A percentile compares a stretch with the other conserved stretches of the same genome.
Evolutionary conservation across 345 rosid genomes (phyloP).

Genomic region (Mercurialis annua): DNA sequence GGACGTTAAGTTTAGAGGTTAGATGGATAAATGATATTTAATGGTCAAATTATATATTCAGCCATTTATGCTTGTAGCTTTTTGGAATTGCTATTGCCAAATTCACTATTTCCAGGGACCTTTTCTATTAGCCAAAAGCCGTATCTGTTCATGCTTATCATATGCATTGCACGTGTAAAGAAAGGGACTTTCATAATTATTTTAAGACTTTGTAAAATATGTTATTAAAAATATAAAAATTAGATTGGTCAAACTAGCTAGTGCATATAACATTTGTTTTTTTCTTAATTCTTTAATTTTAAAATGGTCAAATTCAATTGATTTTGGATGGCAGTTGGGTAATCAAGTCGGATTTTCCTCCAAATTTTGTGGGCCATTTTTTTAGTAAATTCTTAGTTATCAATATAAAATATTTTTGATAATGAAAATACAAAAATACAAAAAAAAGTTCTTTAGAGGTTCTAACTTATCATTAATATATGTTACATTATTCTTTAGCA

Average conservation of each 20-base stretch:
- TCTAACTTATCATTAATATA: slow-evolving; percentile 13
- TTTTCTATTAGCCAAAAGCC: slow-evolving; percentile 22
- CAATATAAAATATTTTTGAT: not conserved
- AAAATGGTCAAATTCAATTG: not conserved
- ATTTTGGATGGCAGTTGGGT: not conserved
- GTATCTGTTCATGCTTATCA: slow-evolving; percentile 2
- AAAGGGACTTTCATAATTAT: not conserved
- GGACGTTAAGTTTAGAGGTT: no score
- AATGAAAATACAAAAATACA: not conserved
- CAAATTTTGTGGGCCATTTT: slow-evolving; percentile 3
- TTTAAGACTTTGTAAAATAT: no score
- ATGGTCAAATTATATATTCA: no score
- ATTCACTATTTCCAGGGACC: not conserved
- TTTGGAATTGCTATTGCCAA: not conserved
- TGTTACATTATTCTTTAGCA: not conserved
- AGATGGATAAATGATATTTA: no score
- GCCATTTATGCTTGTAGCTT: no score
- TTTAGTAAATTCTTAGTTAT: not conserved
- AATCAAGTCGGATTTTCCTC: not conserved
- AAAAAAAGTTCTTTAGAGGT: not conserved
- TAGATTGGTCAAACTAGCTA: not conserved
- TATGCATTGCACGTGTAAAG: slow-evolving; percentile 13
- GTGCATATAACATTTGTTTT: not conserved
- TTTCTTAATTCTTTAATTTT: not conserved
- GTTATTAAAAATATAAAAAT: not conserved